Evolutionary conservation across 352 stramenopile species (phyloP).

Genomic region (Phytophthora cactorum): DNA sequence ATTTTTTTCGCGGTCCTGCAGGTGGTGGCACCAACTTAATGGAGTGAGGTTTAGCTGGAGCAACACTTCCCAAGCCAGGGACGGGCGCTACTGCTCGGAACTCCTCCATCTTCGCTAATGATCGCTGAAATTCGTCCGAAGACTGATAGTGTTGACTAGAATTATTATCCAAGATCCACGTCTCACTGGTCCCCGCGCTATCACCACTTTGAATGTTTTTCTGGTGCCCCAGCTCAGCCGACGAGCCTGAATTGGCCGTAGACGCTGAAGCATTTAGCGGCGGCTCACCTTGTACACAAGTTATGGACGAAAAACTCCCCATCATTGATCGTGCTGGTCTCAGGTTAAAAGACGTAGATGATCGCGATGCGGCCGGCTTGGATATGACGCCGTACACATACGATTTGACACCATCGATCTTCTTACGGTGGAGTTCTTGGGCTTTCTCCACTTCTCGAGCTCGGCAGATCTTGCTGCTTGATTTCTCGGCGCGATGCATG

Average conservation of each 20-base stretch:
- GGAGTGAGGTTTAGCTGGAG: conserved; percentile 1
- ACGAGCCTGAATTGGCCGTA: background rate
- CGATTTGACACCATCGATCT: conserved; percentile 73
- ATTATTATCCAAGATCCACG: conserved; percentile 6
- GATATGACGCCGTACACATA: conserved; percentile 51
- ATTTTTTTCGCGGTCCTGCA: conserved; percentile 32
- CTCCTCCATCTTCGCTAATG: conserved; percentile 58
- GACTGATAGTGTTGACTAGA: conserved; percentile 8
- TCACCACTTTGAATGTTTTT: conserved; percentile 5
- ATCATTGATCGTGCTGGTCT: conserved; percentile 21
- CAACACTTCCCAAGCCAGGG: conserved; percentile 21
- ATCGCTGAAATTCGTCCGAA: conserved; percentile 35
- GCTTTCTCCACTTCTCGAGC: conserved; percentile 73
- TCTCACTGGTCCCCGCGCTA: background rate
- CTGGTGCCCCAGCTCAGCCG: background rate
- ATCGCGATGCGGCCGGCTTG: conserved; percentile 27
- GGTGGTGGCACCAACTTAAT: conserved; percentile 26
- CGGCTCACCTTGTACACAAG: conserved; percentile 3
- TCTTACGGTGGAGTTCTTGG: conserved; percentile 73
- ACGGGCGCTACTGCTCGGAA: conserved; percentile 45
- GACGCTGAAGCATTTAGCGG: conserved; percentile 4
- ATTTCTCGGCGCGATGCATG: conserved; percentile 82
- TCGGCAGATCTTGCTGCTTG: conserved; percentile 79
- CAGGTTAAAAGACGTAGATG: conserved; percentile 27
- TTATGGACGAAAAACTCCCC: conserved; percentile 13